Evolutionary conservation across 768 basidiomycete genomes (phyloP).

Genomic region (Saitozyma sp.): DNA sequence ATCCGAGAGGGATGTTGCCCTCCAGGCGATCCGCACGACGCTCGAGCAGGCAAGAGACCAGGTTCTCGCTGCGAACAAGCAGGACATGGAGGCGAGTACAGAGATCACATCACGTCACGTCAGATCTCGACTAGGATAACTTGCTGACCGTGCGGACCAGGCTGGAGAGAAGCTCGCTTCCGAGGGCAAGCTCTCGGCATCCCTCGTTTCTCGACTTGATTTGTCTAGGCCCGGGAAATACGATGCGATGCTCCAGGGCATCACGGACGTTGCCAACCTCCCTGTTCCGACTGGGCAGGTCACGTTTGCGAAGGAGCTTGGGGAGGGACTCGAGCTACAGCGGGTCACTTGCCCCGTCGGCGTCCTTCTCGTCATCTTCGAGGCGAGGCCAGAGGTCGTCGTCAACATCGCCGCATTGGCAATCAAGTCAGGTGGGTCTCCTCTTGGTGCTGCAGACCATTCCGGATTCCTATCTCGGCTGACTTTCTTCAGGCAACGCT

Average conservation of each 20-base stretch:
- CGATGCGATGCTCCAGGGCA: conserved; percentile 88
- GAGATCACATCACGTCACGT: conserved; percentile 1
- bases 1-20: conserved; percentile 67
- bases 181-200: conserved; percentile 76
- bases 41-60: conserved; percentile 66
- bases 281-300: conserved; percentile 84
- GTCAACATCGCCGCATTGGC: conserved; percentile 95
- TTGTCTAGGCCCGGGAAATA: conserved; percentile 75
- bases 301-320: conserved; percentile 84
- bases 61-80: conserved; percentile 75
- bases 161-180: conserved; percentile 76
- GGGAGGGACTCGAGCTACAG: conserved; percentile 82
- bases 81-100: conserved; percentile 71
- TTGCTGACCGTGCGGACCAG: conserved; percentile 53
- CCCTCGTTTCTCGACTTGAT: conserved; percentile 84
- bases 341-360: conserved; percentile 96
- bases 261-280: conserved; percentile 79
- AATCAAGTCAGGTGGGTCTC: conserved; percentile 81
- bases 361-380: conserved; percentile 93
- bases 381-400: conserved; percentile 94
- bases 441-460: conserved; percentile 71
- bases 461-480: conserved; percentile 55
- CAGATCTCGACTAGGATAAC: no score
- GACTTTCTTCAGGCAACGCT: conserved; percentile 70
- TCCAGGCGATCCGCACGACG: conserved; percentile 67